Evolutionary conservation across 2,329 filamentous ascomycete genomes (phyloP), one percentile per base, ranked within the genome.

Genomic region (Thermochaetoides dissita): DNA sequence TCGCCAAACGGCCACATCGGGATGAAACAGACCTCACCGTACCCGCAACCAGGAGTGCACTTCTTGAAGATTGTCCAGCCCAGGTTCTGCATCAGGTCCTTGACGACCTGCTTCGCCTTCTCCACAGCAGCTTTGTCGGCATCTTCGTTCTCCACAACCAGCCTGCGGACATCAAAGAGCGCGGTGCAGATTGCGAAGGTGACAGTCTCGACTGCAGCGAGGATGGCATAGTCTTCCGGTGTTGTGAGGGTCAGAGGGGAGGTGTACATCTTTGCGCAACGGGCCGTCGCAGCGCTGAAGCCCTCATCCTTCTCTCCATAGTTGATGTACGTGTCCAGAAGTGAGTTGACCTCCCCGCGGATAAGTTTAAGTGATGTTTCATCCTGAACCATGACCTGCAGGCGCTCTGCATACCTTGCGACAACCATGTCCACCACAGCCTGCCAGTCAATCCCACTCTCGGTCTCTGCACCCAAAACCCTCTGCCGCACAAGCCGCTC

Each of bases 391-490:
- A 74, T 60, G 6, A 62, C 53, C 3, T 50, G 49, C 29, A 87
- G 59, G 24, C 75, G 64, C 30, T 70, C 62, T 4, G 69, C 68
- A 51, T 81, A 85, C 1, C 81, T 69, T 5, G 64, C 56, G 4
- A 84, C 65, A 4, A 87, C 63, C 65, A 81, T 68, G 51, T 88
- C 83, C 0, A 70, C 67, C 1, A 81, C 63, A 0, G 62, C 67
- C 54, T 86, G 82, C 83, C 83, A 87, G 51, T 84, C 63, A 28
- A 73, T 54, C 11, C 52, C 47, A 24, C 8, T 55, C 49, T 8
- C 50, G 45, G 5, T 34, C 60, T 60, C 2, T 10, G 58, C 11
- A 7, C 28, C 55, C 0, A 5, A 24, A 24, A 48, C 45, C 1
- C 58, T 51, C 2, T 58, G 52, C 3, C 17, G 28, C 1, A 55